Base-by-base conservation (phyloP, 2,329 filamentous ascomycete species). In the Xylariaceae sp. region DNA sequence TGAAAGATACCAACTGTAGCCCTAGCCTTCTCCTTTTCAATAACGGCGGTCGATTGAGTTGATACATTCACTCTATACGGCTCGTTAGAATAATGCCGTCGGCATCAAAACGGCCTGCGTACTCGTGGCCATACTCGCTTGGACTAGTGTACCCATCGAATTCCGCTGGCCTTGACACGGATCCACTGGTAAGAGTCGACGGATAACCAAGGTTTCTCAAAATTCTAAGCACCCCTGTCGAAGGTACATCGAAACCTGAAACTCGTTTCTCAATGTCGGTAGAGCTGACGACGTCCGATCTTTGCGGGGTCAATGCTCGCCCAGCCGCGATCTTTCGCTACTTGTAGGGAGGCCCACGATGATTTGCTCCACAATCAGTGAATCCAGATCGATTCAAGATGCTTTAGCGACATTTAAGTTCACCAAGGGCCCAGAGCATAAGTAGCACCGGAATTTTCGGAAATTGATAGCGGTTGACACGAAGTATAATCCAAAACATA, bases 1-100 rank as follows among this genome's bases (percentile, higher is more conserved):
- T 86, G 81, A 67, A 93, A 89, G 41, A 91, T 81, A 54, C 88
- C 85, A 18, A 81, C 86, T 29, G 89, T 81, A 19, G 88, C 83
- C 71, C 88, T 90, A 66, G 89, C 84, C 74, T 93, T 95, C 75
- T 92, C 83, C 77, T 91, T 91, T 72, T 93, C 89, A 54, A 84
- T 71, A 43, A 79, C 76, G 56, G 78, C 76, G 65, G 79, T 77
- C 43, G 79, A 73, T 44, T 81, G 71, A 57, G 75, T 75, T 20
- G 79, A 78, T 55, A 65, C 64, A 62, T 77, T 80, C 61, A 75
- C 76, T 78, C 81, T 85, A 74, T 51, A 48, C 63, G 48, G 57
- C 47, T 46, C 46, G 65, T 70, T 61, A 70, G 68, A 67, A 67
- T 43, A 50, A n/a, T 59, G 43, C 48, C 43, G 3, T 37, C 46